These are phyloP conservation scores for Trichoderma sp. DNA, from an alignment of 2,329 filamentous ascomycete species.

Conservation along the genomic window DNA sequence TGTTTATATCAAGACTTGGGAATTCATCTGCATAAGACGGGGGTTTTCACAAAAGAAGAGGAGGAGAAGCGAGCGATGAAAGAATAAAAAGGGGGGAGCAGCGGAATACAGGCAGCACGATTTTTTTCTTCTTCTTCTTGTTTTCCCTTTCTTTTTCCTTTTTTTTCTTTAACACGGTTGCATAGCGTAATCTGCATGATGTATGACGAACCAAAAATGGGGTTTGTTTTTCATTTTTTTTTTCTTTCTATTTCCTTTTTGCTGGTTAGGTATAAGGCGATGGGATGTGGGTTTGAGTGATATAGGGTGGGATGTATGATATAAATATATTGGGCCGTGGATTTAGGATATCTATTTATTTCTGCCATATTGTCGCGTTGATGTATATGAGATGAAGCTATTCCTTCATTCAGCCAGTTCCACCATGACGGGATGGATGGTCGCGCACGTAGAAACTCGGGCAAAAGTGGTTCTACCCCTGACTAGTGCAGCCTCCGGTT, in stretches of 20 bases:
- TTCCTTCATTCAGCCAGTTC: no score
- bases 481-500: not conserved
- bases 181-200: not conserved
- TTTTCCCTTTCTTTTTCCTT: not conserved
- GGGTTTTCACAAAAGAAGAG: not conserved
- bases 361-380: not conserved
- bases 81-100: not conserved
- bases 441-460: not conserved
- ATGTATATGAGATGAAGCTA: not conserved
- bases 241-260: not conserved
- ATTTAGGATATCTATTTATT: not conserved
- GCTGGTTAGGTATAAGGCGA: not conserved
- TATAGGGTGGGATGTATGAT: not conserved
- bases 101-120: not conserved
- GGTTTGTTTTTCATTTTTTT: not conserved
- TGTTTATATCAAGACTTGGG: not conserved
- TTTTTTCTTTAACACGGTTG: not conserved
- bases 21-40: not conserved
- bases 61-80: not conserved
- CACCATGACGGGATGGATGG: not conserved
- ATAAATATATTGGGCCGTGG: not conserved
- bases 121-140: not conserved
- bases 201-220: not conserved
- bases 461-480: constrained; percentile 7
- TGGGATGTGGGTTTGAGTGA: not conserved